phyloP scores from a whole-genome alignment of 73 alveolate genomes.

The Paramecium primaurelia region DNA sequence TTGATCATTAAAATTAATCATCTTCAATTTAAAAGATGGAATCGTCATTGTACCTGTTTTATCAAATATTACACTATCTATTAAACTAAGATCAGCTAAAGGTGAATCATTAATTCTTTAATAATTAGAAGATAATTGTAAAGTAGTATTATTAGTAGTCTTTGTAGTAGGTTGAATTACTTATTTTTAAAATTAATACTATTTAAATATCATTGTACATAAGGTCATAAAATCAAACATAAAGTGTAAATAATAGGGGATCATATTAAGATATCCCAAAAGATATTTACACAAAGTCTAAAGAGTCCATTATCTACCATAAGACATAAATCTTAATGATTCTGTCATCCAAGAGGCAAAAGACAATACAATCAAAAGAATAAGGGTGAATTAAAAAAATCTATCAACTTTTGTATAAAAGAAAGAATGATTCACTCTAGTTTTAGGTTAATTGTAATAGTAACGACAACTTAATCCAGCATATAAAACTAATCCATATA shows the following conservation, averaged over 20 bases:
- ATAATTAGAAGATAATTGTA: not conserved
- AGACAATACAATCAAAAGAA: not conserved
- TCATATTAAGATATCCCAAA: not conserved
- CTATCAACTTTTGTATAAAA: not conserved
- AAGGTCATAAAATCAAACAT: not conserved
- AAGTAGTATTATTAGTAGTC: not conserved
- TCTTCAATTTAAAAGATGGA: not conserved
- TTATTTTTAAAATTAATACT: not conserved
- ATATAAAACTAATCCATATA: not conserved
- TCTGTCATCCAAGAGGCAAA: conserved; percentile 22
- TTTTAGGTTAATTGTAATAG: not conserved
- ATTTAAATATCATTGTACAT: not conserved
- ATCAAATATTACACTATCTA: conserved; percentile 44
- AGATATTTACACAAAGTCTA: not conserved
- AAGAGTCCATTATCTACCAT: not conserved
- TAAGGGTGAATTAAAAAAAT: not conserved
- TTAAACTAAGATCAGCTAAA: conserved; percentile 8
- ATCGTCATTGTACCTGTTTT: conserved; percentile 29
- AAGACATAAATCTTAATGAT: not conserved
- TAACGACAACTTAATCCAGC: conserved; percentile 2
- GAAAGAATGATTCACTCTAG: not conserved
- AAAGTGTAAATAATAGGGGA: conserved; percentile 13
- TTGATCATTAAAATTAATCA: not conserved
- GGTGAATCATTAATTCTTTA: not conserved
- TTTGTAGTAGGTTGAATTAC: not conserved